phyloP scores from a whole-genome alignment of 225 moss, liverwort and hornwort species.

The Pseudoscleropodium purum region DNA sequence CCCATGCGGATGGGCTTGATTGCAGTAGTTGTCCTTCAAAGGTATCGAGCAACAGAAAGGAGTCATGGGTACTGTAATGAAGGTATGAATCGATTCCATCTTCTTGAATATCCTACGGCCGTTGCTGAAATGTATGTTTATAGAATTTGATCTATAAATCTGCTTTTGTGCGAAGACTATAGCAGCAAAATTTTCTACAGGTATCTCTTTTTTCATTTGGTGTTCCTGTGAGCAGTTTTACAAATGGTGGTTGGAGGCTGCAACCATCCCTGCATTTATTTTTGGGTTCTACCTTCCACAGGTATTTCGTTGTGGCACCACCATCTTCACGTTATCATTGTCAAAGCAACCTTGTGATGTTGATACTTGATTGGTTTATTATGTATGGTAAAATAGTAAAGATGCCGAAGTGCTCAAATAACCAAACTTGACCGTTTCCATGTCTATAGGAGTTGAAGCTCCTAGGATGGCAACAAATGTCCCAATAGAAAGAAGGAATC shows the following conservation, averaged over 20 bases:
- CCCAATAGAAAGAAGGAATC: background rate
- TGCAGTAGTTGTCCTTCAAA: slow-evolving; percentile 83
- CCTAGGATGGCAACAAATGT: background rate
- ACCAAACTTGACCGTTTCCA: background rate
- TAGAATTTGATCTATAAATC: background rate
- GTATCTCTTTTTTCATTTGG: background rate
- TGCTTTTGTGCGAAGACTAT: background rate
- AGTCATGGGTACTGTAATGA: slow-evolving; percentile 68
- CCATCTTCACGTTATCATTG: background rate
- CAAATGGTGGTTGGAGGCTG: slow-evolving; percentile 99
- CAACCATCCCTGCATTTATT: slow-evolving; percentile 81
- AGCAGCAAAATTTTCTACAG: background rate
- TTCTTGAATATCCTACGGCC: background rate
- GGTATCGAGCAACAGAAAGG: slow-evolving; percentile 70
- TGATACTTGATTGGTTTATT: background rate
- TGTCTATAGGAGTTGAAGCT: background rate
- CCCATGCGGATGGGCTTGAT: slow-evolving; percentile 43
- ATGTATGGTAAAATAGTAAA: background rate
- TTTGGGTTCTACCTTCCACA: slow-evolving; percentile 95
- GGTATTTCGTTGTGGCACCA: slow-evolving; percentile 27
- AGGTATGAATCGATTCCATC: slow-evolving; percentile 35
- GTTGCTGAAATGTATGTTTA: background rate
- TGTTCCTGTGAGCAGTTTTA: slow-evolving; percentile 60
- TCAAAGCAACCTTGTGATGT: background rate
- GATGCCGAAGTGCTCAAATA: background rate